These are phyloP conservation scores for Gossypium mustelinum DNA, from an alignment of 345 rosid genomes.

Conservation along the genomic window DNA sequence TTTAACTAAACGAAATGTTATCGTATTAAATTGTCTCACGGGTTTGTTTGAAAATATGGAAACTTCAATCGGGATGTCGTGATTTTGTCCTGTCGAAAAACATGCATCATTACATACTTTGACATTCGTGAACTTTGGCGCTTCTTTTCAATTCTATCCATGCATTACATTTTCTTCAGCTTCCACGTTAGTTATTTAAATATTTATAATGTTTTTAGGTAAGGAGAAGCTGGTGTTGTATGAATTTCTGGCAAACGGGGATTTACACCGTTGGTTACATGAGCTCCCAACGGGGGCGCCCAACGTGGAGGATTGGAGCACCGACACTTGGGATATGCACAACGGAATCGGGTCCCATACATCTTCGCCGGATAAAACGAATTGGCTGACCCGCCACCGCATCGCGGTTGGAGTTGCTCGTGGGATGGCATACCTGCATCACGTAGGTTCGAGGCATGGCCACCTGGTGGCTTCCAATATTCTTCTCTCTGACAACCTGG, in stretches of 20 bases:
- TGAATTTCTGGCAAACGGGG: constrained; percentile 87
- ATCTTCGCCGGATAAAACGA: constrained; percentile 49
- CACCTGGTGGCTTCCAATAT: constrained; percentile 75
- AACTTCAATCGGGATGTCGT: constrained; percentile 15
- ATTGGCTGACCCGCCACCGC: constrained; percentile 79
- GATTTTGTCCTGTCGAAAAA: constrained; percentile 16
- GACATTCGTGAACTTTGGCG: constrained; percentile 21
- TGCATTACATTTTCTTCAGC: not conserved
- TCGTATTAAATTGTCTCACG: constrained; percentile 36
- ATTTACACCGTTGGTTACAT: constrained; percentile 85
- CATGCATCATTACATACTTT: constrained; percentile 16
- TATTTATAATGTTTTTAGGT: constrained; percentile 27
- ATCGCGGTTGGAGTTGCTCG: constrained; percentile 86
- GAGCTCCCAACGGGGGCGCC: constrained; percentile 80
- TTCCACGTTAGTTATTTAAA: not conserved
- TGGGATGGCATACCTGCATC: constrained; percentile 90
- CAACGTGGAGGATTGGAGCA: constrained; percentile 92
- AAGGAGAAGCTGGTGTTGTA: constrained; percentile 73
- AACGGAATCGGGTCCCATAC: constrained; percentile 20
- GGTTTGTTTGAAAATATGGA: constrained; percentile 18
- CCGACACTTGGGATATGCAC: constrained; percentile 84
- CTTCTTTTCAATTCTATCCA: not conserved
- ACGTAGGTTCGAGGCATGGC: constrained; percentile 74
- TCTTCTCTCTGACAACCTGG: constrained; percentile 64
- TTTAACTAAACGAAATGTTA: not conserved